These are phyloP conservation scores for Exophiala lecanii-corni DNA, from an alignment of 2,329 filamentous ascomycete species.

Conservation along the genomic window DNA sequence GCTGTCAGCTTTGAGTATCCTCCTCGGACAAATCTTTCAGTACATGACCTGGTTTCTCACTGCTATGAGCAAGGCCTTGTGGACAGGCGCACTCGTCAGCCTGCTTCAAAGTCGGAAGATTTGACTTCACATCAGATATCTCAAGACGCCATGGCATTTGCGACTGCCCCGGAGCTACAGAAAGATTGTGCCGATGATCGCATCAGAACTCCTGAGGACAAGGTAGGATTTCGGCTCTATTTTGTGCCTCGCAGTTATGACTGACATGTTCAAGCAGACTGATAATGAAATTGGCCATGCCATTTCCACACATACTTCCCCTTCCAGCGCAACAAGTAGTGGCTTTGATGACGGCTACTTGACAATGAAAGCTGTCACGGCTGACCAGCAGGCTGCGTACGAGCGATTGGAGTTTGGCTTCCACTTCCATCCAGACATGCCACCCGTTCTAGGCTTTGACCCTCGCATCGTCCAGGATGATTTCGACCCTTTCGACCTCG, in stretches of 20 bases:
- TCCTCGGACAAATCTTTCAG: conserved; percentile 31
- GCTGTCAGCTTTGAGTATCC: conserved; percentile 23
- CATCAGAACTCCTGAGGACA: background rate
- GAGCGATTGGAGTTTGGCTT: conserved; percentile 22
- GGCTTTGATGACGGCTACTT: conserved; percentile 14
- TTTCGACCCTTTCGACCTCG: conserved; percentile 30
- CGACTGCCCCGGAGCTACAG: background rate
- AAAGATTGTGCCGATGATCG: background rate
- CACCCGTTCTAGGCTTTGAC: conserved; percentile 25
- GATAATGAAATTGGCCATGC: background rate
- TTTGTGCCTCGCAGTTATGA: background rate
- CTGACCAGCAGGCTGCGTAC: conserved; percentile 22
- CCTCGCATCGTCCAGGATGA: conserved; percentile 27
- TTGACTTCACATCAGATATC: background rate
- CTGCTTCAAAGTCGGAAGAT: background rate
- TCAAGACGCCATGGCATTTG: background rate
- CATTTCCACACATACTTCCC: background rate
- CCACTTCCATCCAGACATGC: conserved; percentile 27
- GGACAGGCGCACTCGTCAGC: background rate
- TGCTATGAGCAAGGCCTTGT: conserved; percentile 29
- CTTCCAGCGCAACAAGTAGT: background rate
- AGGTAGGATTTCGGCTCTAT: background rate
- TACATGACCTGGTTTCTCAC: conserved; percentile 31
- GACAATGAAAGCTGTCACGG: conserved; percentile 20
- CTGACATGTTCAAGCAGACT: background rate